These are phyloP conservation scores for Globisporangium viniferum DNA, from an alignment of 352 stramenopile species.

Conservation along the genomic window DNA sequence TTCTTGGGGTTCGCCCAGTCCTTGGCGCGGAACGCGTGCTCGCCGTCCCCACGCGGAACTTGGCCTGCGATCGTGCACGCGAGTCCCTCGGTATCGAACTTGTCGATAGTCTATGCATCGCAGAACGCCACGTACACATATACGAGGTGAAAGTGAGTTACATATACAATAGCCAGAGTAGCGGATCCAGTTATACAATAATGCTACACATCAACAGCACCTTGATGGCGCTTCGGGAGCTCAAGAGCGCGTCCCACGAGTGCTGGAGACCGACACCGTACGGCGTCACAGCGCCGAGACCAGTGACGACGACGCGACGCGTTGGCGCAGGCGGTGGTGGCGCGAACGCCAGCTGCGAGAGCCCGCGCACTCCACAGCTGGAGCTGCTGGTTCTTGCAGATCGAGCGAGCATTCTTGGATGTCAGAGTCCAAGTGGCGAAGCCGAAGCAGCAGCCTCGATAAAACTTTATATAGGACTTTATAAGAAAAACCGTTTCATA, in stretches of 20 bases:
- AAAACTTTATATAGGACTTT: no score
- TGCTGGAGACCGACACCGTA: conserved; percentile 83
- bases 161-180: background rate
- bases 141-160: background rate
- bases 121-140: background rate
- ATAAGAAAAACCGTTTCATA: no score
- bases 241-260: conserved; percentile 82
- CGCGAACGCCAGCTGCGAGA: conserved; percentile 67
- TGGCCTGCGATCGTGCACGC: conserved; percentile 67
- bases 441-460: no score
- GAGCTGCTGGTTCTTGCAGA: background rate
- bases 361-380: conserved; percentile 17
- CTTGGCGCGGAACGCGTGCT: conserved; percentile 53
- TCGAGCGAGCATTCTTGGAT: conserved; percentile 7
- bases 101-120: conserved; percentile 36
- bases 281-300: conserved; percentile 88
- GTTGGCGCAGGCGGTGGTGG: conserved; percentile 50
- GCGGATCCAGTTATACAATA: background rate
- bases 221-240: conserved; percentile 72
- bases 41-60: conserved; percentile 58
- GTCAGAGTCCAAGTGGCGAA: no score
- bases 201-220: conserved; percentile 1
- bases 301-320: conserved; percentile 90
- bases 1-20: conserved; percentile 74
- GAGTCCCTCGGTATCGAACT: conserved; percentile 54